A percentile compares a stretch with the other conserved stretches of the same genome.
These are phyloP conservation scores for Nicotiana undulata DNA, from an alignment of 257 asterid species.

Conservation along the genomic window DNA sequence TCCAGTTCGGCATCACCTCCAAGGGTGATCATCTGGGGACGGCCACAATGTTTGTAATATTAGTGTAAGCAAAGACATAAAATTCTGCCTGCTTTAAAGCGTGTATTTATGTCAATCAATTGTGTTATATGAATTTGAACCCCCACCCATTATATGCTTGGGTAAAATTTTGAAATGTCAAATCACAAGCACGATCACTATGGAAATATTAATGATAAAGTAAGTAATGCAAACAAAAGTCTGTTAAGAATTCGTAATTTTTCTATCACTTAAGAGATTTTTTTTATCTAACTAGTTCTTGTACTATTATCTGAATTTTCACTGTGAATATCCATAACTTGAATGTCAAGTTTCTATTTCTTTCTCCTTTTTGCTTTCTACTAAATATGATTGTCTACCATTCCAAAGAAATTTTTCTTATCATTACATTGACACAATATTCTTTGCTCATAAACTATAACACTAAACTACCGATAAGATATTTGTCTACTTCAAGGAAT, in stretches of 20 bases:
- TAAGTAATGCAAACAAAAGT: too few species aligned
- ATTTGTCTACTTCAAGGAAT: too few species aligned
- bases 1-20: conserved; percentile 99
- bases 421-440: not conserved
- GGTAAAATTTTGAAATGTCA: not conserved
- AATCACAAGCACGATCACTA: not conserved
- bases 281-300: not conserved
- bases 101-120: not conserved
- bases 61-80: not conserved
- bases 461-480: too few species aligned
- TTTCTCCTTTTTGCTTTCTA: not conserved
- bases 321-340: not conserved
- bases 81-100: not conserved
- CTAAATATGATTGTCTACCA: not conserved
- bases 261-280: too few species aligned
- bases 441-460: not conserved
- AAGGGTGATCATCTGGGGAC: conserved; percentile 83
- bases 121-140: not conserved
- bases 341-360: not conserved
- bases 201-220: not conserved
- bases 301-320: not conserved
- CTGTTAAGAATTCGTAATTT: too few species aligned
- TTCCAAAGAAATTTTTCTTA: not conserved
- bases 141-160: not conserved
- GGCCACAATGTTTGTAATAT: not conserved